Percentiles rank a stretch among this genome's conserved stretches.
Conservation (phyloP, 495 filamentous ascomycete genomes). For the Penicillium crystallinum region DNA sequence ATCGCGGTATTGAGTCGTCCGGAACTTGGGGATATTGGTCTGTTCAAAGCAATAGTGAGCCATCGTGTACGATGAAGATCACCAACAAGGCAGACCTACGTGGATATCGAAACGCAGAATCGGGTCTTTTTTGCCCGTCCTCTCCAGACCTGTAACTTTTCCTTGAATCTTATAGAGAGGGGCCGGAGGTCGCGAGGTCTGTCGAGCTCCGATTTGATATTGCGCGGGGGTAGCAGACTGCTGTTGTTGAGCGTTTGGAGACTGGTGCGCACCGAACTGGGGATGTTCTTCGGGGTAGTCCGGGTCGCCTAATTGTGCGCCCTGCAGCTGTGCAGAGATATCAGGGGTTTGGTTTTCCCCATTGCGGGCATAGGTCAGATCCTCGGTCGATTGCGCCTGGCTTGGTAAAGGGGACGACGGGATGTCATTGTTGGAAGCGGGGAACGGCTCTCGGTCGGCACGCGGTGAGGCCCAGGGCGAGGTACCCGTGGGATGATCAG, state of each 20-base stretch:
- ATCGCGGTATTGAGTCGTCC: constrained; percentile 96
- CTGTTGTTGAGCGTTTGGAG: constrained; percentile 39
- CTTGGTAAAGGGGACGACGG: constrained; percentile 51
- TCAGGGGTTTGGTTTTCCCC: constrained; percentile 28
- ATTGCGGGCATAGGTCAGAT: constrained; percentile 18
- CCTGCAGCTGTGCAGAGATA: constrained; percentile 42
- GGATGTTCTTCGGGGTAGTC: constrained; percentile 33
- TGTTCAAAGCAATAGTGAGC: constrained; percentile 28
- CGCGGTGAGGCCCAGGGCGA: constrained; percentile 82
- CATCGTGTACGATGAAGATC: background rate
- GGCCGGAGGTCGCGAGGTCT: constrained; percentile 37
- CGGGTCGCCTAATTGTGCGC: constrained; percentile 38
- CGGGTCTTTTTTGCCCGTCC: constrained; percentile 90
- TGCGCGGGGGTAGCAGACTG: constrained; percentile 45
- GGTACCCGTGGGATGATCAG: constrained; percentile 60
- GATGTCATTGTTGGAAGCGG: constrained; percentile 44
- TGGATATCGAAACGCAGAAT: constrained; percentile 96
- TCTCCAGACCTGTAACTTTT: constrained; percentile 88
- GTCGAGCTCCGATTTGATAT: constrained; percentile 42
- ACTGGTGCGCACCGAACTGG: constrained; percentile 34
- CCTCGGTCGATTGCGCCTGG: constrained; percentile 41
- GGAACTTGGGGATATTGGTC: constrained; percentile 97
- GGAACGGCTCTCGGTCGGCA: constrained; percentile 53
- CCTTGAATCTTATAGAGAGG: constrained; percentile 83
- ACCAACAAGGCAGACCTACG: constrained; percentile 48